Conservation (phyloP, 441 rosid genomes). For the Mallotus repandus region DNA sequence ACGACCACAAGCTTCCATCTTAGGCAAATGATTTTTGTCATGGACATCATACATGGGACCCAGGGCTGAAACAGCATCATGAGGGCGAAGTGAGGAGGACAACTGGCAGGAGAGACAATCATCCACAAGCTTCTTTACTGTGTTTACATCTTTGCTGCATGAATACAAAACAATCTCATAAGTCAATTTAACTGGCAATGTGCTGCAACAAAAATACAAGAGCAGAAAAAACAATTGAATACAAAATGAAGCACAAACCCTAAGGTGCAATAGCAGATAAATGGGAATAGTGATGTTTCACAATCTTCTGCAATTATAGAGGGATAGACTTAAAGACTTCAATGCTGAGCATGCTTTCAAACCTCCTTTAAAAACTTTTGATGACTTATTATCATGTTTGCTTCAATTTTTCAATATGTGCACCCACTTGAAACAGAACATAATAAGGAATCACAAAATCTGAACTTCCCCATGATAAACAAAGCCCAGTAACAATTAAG, state of each 20-base stretch:
- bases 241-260: not conserved
- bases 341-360: not conserved
- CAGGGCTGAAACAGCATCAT: conserved; percentile 97
- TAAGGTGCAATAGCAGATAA: not conserved
- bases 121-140: conserved; percentile 94
- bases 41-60: conserved; percentile 99
- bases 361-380: not conserved
- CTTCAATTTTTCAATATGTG: not conserved
- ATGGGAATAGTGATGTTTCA: not conserved
- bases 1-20: conserved; percentile 65
- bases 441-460: not conserved
- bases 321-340: not conserved
- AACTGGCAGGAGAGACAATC: conserved; percentile 78
- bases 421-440: not conserved
- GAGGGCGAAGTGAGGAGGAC: conserved; percentile 94
- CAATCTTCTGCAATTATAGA: not conserved
- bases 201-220: conserved; percentile 5
- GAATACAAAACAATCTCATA: conserved; percentile 22
- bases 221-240: not conserved
- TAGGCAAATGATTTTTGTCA: conserved; percentile 88
- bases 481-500: not conserved
- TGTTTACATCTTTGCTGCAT: conserved; percentile 94
- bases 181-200: conserved; percentile 18
- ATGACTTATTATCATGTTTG: not conserved
- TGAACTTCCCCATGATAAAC: not conserved